Evolutionary conservation across 2,329 filamentous ascomycete species (phyloP).

Genomic region (Calonectria montana): DNA sequence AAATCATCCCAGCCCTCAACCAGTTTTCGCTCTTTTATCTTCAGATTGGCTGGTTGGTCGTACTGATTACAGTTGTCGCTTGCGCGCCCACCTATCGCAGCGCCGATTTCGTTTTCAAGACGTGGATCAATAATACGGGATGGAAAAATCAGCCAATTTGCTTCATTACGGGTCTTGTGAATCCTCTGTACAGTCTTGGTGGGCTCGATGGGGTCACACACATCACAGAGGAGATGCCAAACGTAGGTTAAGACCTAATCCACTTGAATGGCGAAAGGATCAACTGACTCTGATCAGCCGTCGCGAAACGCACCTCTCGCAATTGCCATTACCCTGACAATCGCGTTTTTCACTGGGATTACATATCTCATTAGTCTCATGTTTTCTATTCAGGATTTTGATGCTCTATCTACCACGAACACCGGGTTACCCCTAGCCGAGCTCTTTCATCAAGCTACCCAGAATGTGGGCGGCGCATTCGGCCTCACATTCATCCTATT

Average conservation of each 20-base stretch:
- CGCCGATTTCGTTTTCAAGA: slow-evolving; percentile 62
- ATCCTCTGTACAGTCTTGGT: slow-evolving; percentile 58
- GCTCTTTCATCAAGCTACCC: slow-evolving; percentile 57
- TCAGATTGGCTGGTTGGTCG: slow-evolving; percentile 59
- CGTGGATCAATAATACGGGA: slow-evolving; percentile 64
- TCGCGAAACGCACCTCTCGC: slow-evolving; percentile 52
- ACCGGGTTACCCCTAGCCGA: slow-evolving; percentile 58
- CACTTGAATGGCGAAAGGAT: too few relatives aligned
- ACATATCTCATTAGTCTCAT: slow-evolving; percentile 63
- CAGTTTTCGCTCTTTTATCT: slow-evolving; percentile 57
- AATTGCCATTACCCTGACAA: slow-evolving; percentile 57
- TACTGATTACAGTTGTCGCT: slow-evolving; percentile 60
- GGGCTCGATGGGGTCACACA: slow-evolving; percentile 61
- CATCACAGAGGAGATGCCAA: slow-evolving; percentile 64
- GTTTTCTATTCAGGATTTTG: slow-evolving; percentile 62
- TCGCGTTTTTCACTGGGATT: slow-evolving; percentile 62
- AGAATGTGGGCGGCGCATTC: slow-evolving; percentile 54
- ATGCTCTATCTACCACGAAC: slow-evolving; percentile 53
- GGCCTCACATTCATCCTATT: slow-evolving; percentile 55
- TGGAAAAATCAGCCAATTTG: slow-evolving; percentile 61
- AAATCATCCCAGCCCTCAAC: slow-evolving; percentile 55
- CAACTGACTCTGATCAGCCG: slow-evolving; percentile 30
- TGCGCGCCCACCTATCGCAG: slow-evolving; percentile 57
- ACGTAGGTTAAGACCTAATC: slow-evolving; percentile 45
- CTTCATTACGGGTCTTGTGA: slow-evolving; percentile 63